Base-by-base conservation (phyloP, 2,329 filamentous ascomycete species). In the Chalaropsis ovoidea region DNA sequence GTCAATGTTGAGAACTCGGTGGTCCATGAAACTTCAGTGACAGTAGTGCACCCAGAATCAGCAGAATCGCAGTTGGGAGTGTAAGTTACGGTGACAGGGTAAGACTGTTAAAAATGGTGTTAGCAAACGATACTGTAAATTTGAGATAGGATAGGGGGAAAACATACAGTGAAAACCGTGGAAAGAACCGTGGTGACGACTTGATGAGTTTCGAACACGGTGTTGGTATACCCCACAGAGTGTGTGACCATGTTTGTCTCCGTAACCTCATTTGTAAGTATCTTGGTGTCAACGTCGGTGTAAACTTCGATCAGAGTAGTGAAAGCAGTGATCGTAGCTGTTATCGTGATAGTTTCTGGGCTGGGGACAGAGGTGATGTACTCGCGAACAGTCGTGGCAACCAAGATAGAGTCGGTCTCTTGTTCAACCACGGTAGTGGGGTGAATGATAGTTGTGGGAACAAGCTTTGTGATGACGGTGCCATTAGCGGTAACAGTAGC, bases 1-100 rank as follows among this genome's bases (percentile, higher is more conserved):
- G 70, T 70, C 0, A 68, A 68, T 6, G 70, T 72, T 15, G 66
- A 49, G 68, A 69, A 71, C 35, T 69, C 65, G 8, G 71, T 71
- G 1, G 69, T 69, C 63, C 64, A 67, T 19, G 41, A 58, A 10
- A 66, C 49, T 41, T 65, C 35, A 1, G 47, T 58, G 19, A 58
- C 7, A 8, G 67, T 66, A 13, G 64, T 69, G 58, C 64, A 63
- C 5, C 43, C 45, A 15, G n/a, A 47, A n/a, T 56, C 52, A 19
- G 47, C 60, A 22, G 24, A 11, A 7, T 61, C 60, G 39, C 62
- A 64, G 43, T 64, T 62, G 7, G 62, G 56, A 6, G 61, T 42
- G 62, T 70, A 6, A 64, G 70, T 71, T 0, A 70, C 61, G 8
- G 70, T 71, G n/a, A 71, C 63, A 3, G 70, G 69, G 41, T 68